Conservation (phyloP, 768 basidiomycete species). For the Naganishia vishniacii region DNA sequence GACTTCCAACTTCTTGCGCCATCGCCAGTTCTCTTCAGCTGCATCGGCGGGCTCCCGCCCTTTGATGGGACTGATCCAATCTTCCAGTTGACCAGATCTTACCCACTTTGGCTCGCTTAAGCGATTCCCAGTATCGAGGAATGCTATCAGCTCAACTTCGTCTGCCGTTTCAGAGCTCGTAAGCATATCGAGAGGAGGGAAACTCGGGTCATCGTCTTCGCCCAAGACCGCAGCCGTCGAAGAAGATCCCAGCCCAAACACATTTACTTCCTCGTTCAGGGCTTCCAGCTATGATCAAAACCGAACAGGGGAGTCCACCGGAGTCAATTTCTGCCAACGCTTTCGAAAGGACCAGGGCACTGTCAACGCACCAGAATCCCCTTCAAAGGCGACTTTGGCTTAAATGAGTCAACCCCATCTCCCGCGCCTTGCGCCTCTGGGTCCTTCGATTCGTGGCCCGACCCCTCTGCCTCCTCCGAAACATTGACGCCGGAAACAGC, state of each 20-base stretch:
- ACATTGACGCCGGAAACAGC: conserved; percentile 9
- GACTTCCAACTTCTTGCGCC: conserved; percentile 89
- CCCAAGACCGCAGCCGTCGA: conserved; percentile 20
- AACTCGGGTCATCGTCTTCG: conserved; percentile 23
- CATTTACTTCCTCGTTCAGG: conserved; percentile 29
- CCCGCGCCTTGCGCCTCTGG: conserved; percentile 41
- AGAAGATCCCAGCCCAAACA: conserved; percentile 26
- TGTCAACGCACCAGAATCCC: conserved; percentile 44
- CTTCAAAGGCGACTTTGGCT: conserved; percentile 26
- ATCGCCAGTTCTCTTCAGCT: conserved; percentile 49
- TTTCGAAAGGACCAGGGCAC: neutral
- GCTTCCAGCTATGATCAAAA: conserved; percentile 28
- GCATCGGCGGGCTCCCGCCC: conserved; percentile 27
- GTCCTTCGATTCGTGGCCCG: neutral
- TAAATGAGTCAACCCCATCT: neutral
- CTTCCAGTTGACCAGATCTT: conserved; percentile 85
- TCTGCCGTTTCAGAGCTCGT: conserved; percentile 3
- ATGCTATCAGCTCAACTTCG: conserved; percentile 55
- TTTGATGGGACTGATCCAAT: conserved; percentile 62
- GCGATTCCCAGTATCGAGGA: conserved; percentile 81
- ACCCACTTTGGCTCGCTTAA: conserved; percentile 96
- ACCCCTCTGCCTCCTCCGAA: conserved; percentile 23
- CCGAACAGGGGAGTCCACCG: conserved; percentile 7
- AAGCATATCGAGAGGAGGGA: conserved; percentile 20
- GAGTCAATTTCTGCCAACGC: conserved; percentile 15